phyloP scores from a whole-genome alignment of 2,329 filamentous ascomycete species.

The Dryadomyces quercus-mongolicae region DNA sequence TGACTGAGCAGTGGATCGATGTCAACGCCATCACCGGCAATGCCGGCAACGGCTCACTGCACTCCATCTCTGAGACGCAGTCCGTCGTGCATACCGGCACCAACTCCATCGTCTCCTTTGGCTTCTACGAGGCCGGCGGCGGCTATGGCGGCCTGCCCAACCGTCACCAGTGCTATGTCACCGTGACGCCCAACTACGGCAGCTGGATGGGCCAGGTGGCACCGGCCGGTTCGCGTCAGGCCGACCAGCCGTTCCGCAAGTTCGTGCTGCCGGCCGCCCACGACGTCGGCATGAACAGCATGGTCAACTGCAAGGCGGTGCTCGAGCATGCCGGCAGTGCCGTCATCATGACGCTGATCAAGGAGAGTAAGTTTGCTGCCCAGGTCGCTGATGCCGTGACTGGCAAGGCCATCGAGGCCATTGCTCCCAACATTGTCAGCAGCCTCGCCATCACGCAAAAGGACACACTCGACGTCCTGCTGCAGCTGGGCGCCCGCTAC shows the following conservation, averaged over 20 bases:
- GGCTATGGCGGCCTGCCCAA: constrained; percentile 29
- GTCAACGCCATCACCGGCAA: constrained; percentile 33
- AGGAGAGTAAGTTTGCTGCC: constrained; percentile 14
- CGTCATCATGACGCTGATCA: constrained; percentile 16
- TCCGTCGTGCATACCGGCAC: constrained; percentile 19
- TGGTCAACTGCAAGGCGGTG: constrained; percentile 27
- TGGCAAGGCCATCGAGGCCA: constrained; percentile 16
- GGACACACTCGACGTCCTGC: constrained; percentile 28
- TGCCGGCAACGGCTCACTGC: constrained; percentile 27
- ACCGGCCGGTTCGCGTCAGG: constrained; percentile 24
- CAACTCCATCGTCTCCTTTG: constrained; percentile 29
- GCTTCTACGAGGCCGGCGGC: constrained; percentile 35
- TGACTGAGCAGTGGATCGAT: constrained; percentile 30
- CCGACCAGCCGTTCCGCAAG: constrained; percentile 26
- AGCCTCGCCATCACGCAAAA: constrained; percentile 39
- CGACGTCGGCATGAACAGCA: constrained; percentile 40
- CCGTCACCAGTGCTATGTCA: constrained; percentile 31
- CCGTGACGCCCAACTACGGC: constrained; percentile 28
- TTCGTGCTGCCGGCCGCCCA: constrained; percentile 33
- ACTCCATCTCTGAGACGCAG: constrained; percentile 19
- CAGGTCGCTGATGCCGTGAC: constrained; percentile 17
- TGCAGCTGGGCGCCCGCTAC: constrained; percentile 34
- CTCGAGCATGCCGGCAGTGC: constrained; percentile 24
- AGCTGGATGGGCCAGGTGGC: constrained; percentile 30
- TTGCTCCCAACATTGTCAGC: constrained; percentile 30